Base-by-base conservation (phyloP, 2,329 filamentous ascomycete species). In the Neurospora sp. region DNA sequence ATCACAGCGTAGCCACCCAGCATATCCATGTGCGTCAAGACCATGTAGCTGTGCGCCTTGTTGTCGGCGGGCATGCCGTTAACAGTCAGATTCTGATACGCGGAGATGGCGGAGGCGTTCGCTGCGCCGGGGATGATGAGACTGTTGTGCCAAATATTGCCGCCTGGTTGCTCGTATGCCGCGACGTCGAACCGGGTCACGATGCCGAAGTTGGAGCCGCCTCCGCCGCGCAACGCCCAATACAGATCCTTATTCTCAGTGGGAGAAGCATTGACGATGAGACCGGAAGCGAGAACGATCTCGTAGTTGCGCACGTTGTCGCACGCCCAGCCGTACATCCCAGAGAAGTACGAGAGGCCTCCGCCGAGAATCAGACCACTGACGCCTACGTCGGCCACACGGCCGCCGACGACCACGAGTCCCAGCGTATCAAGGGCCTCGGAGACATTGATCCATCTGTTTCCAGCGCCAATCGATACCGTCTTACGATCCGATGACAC, bases 291-390 rank as follows among this genome's bases (percentile, higher is more conserved):
- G 0, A 85, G 77, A 0, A 87, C 84, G 8, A 87, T 78, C 72
- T 86, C 78, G 67, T 79, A 85, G 37, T 78, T 80, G 38, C 74
- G 73, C 11, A 85, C 80, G 17, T 80, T 83, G 73, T 86, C 83
- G 69, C 81, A 84, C 6, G 79, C 81, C 75, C 81, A 83, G 3
- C 86, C 85, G 36, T 81, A 76, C 0, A 76, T 76, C 0, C 80
- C 79, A 2, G 81, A 80, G 73, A 85, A 83, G 76, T 80, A 86
- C 0, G 83, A 83, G 33, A 85, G 81, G 11, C 85, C 85, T 37
- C 84, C 82, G 6, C 83, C 83, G 0, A 84, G 79, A 4, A 81
- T 73, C 36, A 84, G 77, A 1, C 83, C 84, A 4, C 80, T 78
- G 1, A 85, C 82, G 15, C 82, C 82, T 10, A 84, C 80, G 5